Percentiles rank a stretch among this genome's conserved stretches.
Evolutionary conservation across 768 basidiomycete genomes (phyloP).

Genomic region (Fomitopsis pulvina): DNA sequence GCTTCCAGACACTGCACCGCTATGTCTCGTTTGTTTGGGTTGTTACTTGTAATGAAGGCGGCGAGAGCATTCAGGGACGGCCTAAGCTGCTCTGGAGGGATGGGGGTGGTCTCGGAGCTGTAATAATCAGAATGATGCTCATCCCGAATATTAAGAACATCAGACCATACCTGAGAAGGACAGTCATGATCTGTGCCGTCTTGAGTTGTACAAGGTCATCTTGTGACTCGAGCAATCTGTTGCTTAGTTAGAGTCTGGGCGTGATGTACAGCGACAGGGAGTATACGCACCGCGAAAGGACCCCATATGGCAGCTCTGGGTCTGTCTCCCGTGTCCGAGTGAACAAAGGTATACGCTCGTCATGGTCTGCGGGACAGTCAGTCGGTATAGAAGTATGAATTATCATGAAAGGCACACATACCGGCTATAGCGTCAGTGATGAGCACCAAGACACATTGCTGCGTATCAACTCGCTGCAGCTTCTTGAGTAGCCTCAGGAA

Average conservation of each 20-base stretch:
- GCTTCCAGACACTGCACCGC: slow-evolving; percentile 89
- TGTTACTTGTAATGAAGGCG: slow-evolving; percentile 28
- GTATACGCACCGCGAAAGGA: slow-evolving; percentile 62
- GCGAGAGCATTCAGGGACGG: slow-evolving; percentile 26
- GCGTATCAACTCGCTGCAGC: slow-evolving; percentile 77
- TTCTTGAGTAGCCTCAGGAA: slow-evolving; percentile 89
- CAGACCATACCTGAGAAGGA: slow-evolving; percentile 60
- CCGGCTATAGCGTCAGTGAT: slow-evolving; percentile 86
- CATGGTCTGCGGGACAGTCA: slow-evolving; percentile 54
- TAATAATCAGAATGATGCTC: not conserved
- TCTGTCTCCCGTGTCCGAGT: slow-evolving; percentile 54
- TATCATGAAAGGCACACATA: slow-evolving; percentile 24
- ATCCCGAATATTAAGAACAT: slow-evolving; percentile 21
- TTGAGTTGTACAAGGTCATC: slow-evolving; percentile 97
- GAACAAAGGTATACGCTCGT: slow-evolving; percentile 80
- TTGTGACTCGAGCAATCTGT: slow-evolving; percentile 71
- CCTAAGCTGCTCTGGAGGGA: slow-evolving; percentile 26
- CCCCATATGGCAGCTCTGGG: slow-evolving; percentile 73
- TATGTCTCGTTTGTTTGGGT: slow-evolving; percentile 73
- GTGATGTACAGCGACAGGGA: too few species aligned
- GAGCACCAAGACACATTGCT: slow-evolving; percentile 80
- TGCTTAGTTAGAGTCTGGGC: not conserved
- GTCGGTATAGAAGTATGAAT: not conserved
- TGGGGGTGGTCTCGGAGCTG: slow-evolving; percentile 22
- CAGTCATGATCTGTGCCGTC: slow-evolving; percentile 78